Percentiles rank a stretch among this genome's conserved stretches.
phyloP scores from a whole-genome alignment of 176 grass and related monocot genomes.

The Pharus latifolius region DNA sequence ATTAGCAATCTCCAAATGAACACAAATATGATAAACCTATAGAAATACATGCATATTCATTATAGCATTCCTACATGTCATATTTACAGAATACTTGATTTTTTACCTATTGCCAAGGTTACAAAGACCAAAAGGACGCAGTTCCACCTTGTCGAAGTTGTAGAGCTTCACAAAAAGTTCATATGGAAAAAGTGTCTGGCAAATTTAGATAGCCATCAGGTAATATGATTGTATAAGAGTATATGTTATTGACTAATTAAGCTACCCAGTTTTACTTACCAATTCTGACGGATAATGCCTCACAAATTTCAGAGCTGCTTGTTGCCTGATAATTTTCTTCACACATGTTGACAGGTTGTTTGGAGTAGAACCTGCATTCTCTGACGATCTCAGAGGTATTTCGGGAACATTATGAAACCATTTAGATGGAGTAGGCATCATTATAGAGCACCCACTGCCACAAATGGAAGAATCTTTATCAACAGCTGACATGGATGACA shows the following conservation, averaged over 20 bases:
- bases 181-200: conserved; percentile 64
- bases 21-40: not conserved
- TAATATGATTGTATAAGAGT: conserved; percentile 10
- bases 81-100: not conserved
- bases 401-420: conserved; percentile 23
- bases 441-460: not conserved
- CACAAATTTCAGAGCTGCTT: conserved; percentile 29
- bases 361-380: conserved; percentile 16
- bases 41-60: not conserved
- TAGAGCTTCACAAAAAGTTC: conserved; percentile 65
- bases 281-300: conserved; percentile 52
- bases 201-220: conserved; percentile 16
- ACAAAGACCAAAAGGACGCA: conserved; percentile 63
- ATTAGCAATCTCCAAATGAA: conserved; percentile 11
- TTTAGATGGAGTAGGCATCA: conserved; percentile 13
- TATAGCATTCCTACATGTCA: not conserved
- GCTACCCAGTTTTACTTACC: conserved; percentile 31
- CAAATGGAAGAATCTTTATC: conserved; percentile 21
- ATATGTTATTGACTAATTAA: conserved; percentile 9
- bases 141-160: conserved; percentile 57
- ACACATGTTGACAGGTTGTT: conserved; percentile 12
- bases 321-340: conserved; percentile 46
- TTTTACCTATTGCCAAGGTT: conserved; percentile 93
- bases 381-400: conserved; percentile 9
- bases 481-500: conserved; percentile 18